Percentiles rank a stretch among this genome's conserved stretches.
Evolutionary conservation across 2,329 filamentous ascomycete genomes (phyloP).

Genomic region (Coleophoma cylindrospora): DNA sequence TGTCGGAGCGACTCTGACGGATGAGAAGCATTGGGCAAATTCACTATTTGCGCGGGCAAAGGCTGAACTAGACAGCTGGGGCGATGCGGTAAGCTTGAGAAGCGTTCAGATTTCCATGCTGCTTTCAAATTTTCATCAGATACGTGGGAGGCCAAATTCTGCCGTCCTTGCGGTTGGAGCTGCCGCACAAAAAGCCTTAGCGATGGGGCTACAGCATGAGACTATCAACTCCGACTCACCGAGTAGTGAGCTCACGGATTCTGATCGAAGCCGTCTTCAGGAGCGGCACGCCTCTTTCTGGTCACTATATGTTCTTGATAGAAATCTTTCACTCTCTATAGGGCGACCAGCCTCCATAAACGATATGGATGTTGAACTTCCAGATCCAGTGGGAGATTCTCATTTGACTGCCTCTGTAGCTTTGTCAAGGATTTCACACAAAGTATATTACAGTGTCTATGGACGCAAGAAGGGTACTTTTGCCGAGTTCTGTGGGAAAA

Average conservation of each 20-base stretch:
- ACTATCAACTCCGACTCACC: neutral
- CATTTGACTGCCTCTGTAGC: neutral
- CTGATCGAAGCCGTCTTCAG: neutral
- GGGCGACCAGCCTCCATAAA: slow-evolving; percentile 6
- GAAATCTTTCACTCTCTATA: slow-evolving; percentile 6
- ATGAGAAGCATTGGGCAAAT: neutral
- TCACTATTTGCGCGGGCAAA: neutral
- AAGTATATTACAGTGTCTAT: slow-evolving; percentile 5
- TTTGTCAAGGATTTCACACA: slow-evolving; percentile 3
- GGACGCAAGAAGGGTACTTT: slow-evolving; percentile 1
- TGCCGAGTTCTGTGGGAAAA: slow-evolving; percentile 3
- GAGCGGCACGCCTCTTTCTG: slow-evolving; percentile 5
- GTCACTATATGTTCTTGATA: slow-evolving; percentile 4
- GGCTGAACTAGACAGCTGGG: slow-evolving; percentile 1
- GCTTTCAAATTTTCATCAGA: neutral
- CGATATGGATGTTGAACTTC: slow-evolving; percentile 3
- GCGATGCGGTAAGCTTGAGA: neutral
- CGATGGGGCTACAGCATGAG: slow-evolving; percentile 3
- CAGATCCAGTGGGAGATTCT: neutral
- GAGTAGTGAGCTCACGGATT: neutral
- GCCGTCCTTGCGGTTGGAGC: neutral
- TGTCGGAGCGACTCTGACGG: slow-evolving; percentile 3
- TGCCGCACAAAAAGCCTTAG: slow-evolving; percentile 3
- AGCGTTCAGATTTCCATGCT: neutral
- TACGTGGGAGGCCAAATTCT: neutral